Conservation (phyloP, 1,139 yeast species). For the Yamadazyma songkhlaensis region DNA sequence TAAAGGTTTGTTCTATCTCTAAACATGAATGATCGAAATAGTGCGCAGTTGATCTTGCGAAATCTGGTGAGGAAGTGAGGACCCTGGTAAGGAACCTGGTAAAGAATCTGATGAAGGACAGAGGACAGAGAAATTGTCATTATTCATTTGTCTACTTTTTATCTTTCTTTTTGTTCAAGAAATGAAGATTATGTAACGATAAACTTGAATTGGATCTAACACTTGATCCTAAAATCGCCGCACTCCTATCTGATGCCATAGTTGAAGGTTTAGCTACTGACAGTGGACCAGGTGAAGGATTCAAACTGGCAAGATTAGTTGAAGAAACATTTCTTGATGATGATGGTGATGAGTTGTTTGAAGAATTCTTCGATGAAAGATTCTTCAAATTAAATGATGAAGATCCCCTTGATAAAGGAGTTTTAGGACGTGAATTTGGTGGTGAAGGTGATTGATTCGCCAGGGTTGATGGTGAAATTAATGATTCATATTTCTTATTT, state of each 20-base stretch:
- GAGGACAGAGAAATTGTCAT: too few species aligned
- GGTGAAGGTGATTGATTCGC: constrained; percentile 1
- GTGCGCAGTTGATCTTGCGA: background rate
- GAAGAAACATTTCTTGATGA: constrained; percentile 28
- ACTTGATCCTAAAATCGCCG: constrained; percentile 17
- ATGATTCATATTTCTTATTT: constrained; percentile 21
- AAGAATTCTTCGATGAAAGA: constrained; percentile 20
- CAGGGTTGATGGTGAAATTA: background rate
- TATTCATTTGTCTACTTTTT: constrained; percentile 5
- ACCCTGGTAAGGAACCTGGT: too few species aligned
- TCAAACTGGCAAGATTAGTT: constrained; percentile 18
- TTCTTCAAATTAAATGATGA: constrained; percentile 18
- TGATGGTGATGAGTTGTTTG: constrained; percentile 32
- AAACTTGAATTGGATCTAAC: constrained; percentile 23
- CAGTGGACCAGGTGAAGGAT: background rate
- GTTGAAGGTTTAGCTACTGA: constrained; percentile 23
- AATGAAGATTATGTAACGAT: constrained; percentile 27
- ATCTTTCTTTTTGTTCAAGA: constrained; percentile 26
- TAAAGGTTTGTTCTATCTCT: constrained; percentile 73
- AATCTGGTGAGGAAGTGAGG: background rate
- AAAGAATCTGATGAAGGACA: too few species aligned
- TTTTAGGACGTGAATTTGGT: constrained; percentile 6
- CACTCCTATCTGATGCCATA: constrained; percentile 33
- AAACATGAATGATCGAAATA: constrained; percentile 35
- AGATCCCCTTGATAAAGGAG: constrained; percentile 20